phyloP scores from a whole-genome alignment of 2,329 filamentous ascomycete genomes.

The Hymenoscyphus scutula region DNA sequence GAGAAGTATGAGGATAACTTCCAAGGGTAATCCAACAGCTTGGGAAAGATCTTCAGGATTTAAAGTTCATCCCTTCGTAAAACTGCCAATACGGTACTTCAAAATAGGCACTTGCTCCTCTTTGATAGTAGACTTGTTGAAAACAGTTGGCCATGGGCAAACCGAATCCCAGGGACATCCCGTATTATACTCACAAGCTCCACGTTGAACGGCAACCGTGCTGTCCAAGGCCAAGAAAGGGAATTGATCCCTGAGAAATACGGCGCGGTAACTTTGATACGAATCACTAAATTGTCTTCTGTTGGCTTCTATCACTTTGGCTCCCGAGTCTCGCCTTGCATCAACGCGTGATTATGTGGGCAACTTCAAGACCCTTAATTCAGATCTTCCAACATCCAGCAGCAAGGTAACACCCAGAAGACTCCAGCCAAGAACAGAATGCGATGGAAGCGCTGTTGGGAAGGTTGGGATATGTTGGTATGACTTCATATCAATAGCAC shows the following conservation, averaged over 20 bases:
- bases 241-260: neutral
- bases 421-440: neutral
- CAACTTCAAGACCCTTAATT: neutral
- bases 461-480: neutral
- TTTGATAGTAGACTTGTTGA: neutral
- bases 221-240: neutral
- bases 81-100: neutral
- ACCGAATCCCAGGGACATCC: neutral
- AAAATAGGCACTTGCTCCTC: neutral
- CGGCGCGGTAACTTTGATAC: neutral
- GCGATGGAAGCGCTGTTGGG: neutral
- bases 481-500: neutral
- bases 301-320: neutral
- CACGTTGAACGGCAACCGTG: neutral
- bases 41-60: neutral
- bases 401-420: neutral
- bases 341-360: neutral
- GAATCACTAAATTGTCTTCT: neutral
- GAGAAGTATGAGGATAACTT: neutral
- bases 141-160: neutral
- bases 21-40: neutral
- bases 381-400: neutral
- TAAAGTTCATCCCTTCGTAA: neutral
- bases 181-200: neutral
- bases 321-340: neutral